Base-by-base conservation (phyloP, 2,329 filamentous ascomycete species). In the Coniochaeta pulveracea region DNA sequence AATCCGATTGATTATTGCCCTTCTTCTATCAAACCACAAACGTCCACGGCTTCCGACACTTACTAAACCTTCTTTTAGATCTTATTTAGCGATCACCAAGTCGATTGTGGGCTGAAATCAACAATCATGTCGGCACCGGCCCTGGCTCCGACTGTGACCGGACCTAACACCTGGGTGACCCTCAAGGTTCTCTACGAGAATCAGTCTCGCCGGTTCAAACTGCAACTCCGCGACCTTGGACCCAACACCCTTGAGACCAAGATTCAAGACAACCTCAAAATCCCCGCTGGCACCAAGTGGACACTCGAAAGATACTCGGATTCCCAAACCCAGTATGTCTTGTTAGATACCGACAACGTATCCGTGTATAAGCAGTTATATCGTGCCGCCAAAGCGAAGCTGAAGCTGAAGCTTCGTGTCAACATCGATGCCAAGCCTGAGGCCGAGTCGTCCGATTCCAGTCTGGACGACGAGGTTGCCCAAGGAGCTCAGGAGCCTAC, bases 361-460 rank as follows among this genome's bases (percentile, higher is more conserved):
- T 69, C 83, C 28, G 84, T 93, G 49, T 98, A 94, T 69, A 96
- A 95, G 67, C 91, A 95, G 55, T 79, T 98, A 26, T 89, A 91
- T 55, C 81, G 91, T 49, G 91, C 91, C 44, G 91, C 91, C 43
- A 98, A 95, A 66, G 91, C 91, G 23, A 98, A 98, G 70, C 77
- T 88, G 44, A 98, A 96, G 77, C 78, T 98, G 46, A 88, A 91
- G 58, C 73, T 98, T 38, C 84, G 77, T 44, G 80, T 83, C 23
- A 79, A 73, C 11, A 48, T 69, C 21, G 52, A 55, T 25, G 41
- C 19, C 19, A 19, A 49, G 38, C 43, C 54, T 11, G 42, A 50
- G 6, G 54, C 58, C 36, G 49, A 50, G 42, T 57, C 46, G 38
- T 40, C n/a, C n/a, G n/a, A n/a, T n/a, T n/a, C n/a, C n/a, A n/a